phyloP scores from a whole-genome alignment of 2,329 filamentous ascomycete species.

The Calonectria pseudoturangicola region DNA sequence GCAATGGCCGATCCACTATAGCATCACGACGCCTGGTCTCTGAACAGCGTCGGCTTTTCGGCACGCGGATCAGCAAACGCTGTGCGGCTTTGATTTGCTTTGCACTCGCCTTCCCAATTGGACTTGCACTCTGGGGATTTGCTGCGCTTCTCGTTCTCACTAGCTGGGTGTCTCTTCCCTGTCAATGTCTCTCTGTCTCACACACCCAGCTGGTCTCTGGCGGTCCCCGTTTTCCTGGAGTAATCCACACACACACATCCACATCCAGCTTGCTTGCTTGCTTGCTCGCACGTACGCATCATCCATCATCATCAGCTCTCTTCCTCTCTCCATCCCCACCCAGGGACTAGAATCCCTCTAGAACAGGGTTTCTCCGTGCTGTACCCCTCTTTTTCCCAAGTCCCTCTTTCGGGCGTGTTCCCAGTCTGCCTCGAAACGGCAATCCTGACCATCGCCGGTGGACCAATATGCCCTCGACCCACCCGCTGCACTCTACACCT shows the following conservation, averaged over 20 bases:
- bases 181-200: too few species aligned
- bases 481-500: constrained; percentile 21
- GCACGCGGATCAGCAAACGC: background rate
- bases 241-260: background rate
- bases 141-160: too few species aligned
- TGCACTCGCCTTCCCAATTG: constrained; percentile 20
- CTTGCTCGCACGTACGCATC: too few species aligned
- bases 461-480: constrained; percentile 33
- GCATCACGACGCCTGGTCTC: constrained; percentile 23
- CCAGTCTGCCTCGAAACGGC: constrained; percentile 17
- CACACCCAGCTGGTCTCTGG: too few species aligned
- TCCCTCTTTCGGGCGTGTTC: constrained; percentile 1
- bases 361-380: constrained; percentile 23
- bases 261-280: too few species aligned
- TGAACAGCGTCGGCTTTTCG: constrained; percentile 22
- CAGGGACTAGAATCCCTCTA: constrained; percentile 10
- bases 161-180: too few species aligned
- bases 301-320: background rate
- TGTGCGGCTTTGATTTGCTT: constrained; percentile 2
- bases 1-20: constrained; percentile 28
- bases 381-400: background rate
- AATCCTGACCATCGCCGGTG: constrained; percentile 24
- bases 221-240: constrained; percentile 2
- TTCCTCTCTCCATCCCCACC: background rate
- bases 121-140: background rate